Evolutionary conservation across 2,329 filamentous ascomycete species (phyloP), one percentile per base, ranked within the genome.

Genomic region (Pseudogymnoascus sp.): DNA sequence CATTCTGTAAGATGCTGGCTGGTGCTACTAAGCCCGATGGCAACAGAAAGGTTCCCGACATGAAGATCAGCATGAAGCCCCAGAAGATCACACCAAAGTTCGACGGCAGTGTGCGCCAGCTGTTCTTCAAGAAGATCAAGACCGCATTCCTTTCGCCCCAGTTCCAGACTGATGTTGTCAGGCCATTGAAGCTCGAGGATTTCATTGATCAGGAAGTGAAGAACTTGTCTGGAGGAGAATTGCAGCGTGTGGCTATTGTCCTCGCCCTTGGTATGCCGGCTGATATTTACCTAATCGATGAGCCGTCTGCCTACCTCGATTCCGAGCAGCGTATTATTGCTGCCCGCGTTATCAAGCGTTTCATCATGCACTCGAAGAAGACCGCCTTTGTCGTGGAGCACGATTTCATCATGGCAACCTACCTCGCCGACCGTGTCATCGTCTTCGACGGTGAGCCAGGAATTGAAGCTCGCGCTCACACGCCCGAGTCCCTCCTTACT

Each of bases 101-200:
- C 73, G 88, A 92, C 67, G 94, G 95, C 66, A 99, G 93, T 38
- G 94, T 99, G 62, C 91, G 94, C 65, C 91, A 97, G 76, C 83
- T 99, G 58, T 97, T 99, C 82, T 96, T 97, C 86, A 99, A 99
- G 87, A 93, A 94, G 80, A 99, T 99, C 78, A 96, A 96, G 83
- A 87, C 91, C 64, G 87, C 93, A 37, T 99, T 99, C 84, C 76
- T 99, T 70, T 94, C 87, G 68, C 94, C 94, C 30, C 94, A 99
- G 76, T 99, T 99, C 83, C 94, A 99, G 81, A 99, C 94, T 12
- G 94, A 99, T 75, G 95, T 99, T 62, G 95, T 97, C 79, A 97
- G 97, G 81, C 94, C 95, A n/a, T 84, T 99, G 64, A 97, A 96
- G 80, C 86, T 99, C 64, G 94, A 99, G 59, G 94, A 97, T 73